Conservation (phyloP, 192 early-diverging fungal genomes). For the Backusella luteola region DNA sequence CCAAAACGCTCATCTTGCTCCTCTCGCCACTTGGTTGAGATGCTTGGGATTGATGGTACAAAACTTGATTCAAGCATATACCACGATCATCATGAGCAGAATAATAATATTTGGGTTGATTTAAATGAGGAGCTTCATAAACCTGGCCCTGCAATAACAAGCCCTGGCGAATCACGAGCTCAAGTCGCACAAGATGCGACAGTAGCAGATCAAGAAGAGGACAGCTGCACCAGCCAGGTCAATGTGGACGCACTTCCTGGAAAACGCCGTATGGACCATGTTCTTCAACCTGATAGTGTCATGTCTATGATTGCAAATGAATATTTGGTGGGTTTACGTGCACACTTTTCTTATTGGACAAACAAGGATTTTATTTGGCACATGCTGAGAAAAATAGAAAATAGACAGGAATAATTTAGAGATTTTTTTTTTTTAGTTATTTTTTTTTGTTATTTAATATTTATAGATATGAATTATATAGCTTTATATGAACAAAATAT, state of each 20-base stretch:
- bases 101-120: constrained; percentile 20
- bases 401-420: constrained; percentile 6
- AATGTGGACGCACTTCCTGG: constrained; percentile 21
- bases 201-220: constrained; percentile 7
- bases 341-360: constrained; percentile 58
- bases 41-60: constrained; percentile 33
- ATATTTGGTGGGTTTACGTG: constrained; percentile 50
- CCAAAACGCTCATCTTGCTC: background rate
- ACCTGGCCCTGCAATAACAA: constrained; percentile 28
- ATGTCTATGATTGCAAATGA: constrained; percentile 54
- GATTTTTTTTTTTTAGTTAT: background rate
- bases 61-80: background rate
- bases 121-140: constrained; percentile 32
- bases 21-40: constrained; percentile 31
- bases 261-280: constrained; percentile 41
- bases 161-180: constrained; percentile 13
- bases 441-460: background rate
- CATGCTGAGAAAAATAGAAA: constrained; percentile 31
- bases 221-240: background rate
- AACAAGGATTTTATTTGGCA: constrained; percentile 50
- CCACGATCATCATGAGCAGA: constrained; percentile 3
- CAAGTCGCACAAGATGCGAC: constrained; percentile 21
- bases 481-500: background rate
- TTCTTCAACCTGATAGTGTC: constrained; percentile 47
- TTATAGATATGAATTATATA: background rate